Evolutionary conservation across 176 grass and related monocot genomes (phyloP).

Genomic region (Carex scoparia): DNA sequence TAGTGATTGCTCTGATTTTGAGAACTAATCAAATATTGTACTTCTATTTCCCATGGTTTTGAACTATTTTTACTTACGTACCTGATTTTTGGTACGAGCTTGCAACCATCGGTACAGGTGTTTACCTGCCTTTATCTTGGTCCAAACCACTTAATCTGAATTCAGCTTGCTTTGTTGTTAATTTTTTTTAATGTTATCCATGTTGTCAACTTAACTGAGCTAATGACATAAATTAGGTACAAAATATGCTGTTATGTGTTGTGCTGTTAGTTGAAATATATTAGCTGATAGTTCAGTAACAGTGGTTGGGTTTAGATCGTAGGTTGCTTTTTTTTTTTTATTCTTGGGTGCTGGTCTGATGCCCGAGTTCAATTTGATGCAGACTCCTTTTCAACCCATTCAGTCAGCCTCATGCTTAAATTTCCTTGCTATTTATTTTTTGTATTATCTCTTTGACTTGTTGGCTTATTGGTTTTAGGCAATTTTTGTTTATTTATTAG

Average conservation of each 20-base stretch:
- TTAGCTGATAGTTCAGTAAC: neutral
- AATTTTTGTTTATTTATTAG: conserved; percentile 26
- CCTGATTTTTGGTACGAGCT: neutral
- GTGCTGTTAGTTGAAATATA: neutral
- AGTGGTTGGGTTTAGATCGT: neutral
- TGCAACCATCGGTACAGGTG: neutral
- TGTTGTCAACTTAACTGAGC: neutral
- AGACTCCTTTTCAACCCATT: neutral
- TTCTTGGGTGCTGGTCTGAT: neutral
- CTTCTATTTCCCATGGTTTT: neutral
- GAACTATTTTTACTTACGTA: neutral
- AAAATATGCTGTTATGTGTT: neutral
- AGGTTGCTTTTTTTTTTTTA: neutral
- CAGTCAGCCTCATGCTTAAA: neutral
- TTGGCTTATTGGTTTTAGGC: neutral
- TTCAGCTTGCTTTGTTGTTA: neutral
- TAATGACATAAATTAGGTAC: conserved; percentile 8
- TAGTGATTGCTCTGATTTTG: neutral
- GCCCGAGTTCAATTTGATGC: neutral
- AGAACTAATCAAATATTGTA: conserved; percentile 1
- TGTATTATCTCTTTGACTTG: neutral
- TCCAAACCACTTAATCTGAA: neutral
- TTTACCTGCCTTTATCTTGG: neutral
- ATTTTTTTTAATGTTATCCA: neutral
- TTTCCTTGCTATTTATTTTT: neutral